Percentiles rank a stretch among this genome's conserved stretches.
These are phyloP conservation scores for Cercospora berteroae DNA, from an alignment of 2,329 filamentous ascomycete species.

Conservation along the genomic window DNA sequence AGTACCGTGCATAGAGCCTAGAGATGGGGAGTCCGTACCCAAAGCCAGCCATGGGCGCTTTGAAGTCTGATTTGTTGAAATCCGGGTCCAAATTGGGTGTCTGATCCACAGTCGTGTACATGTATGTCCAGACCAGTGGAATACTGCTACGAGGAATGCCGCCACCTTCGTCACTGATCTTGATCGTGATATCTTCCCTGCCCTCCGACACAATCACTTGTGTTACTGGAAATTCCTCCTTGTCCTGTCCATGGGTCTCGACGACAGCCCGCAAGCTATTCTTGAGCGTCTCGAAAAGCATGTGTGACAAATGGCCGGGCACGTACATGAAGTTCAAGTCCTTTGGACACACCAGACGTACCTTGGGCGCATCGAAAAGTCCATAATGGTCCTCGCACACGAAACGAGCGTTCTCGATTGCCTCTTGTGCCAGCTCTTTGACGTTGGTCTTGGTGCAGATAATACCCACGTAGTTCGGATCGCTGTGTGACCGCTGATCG, in stretches of 20 bases:
- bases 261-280: slow-evolving; percentile 97
- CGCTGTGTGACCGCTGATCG: slow-evolving; percentile 83
- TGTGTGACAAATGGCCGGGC: slow-evolving; percentile 95
- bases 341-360: slow-evolving; percentile 84
- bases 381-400: slow-evolving; percentile 99
- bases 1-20: slow-evolving; percentile 90
- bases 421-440: slow-evolving; percentile 88
- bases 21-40: slow-evolving; percentile 97
- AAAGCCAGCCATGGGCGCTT: slow-evolving; percentile 98
- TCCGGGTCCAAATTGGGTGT: slow-evolving; percentile 94
- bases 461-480: slow-evolving; percentile 94
- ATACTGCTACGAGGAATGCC: slow-evolving; percentile 92
- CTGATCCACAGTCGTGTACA: slow-evolving; percentile 98
- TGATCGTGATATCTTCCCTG: slow-evolving; percentile 98
- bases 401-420: slow-evolving; percentile 98
- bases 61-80: slow-evolving; percentile 99
- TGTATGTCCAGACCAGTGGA: slow-evolving; percentile 99
- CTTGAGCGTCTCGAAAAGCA: slow-evolving; percentile 99
- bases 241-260: slow-evolving; percentile 90
- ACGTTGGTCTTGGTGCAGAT: slow-evolving; percentile 99
- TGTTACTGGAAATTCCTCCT: slow-evolving; percentile 92
- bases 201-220: slow-evolving; percentile 98
- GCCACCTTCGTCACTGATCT: slow-evolving; percentile 93
- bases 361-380: slow-evolving; percentile 91
- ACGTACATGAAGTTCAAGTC: slow-evolving; percentile 99